Evolutionary conservation across 306 rosid genomes (phyloP).

Genomic region (Rosa multiflora): DNA sequence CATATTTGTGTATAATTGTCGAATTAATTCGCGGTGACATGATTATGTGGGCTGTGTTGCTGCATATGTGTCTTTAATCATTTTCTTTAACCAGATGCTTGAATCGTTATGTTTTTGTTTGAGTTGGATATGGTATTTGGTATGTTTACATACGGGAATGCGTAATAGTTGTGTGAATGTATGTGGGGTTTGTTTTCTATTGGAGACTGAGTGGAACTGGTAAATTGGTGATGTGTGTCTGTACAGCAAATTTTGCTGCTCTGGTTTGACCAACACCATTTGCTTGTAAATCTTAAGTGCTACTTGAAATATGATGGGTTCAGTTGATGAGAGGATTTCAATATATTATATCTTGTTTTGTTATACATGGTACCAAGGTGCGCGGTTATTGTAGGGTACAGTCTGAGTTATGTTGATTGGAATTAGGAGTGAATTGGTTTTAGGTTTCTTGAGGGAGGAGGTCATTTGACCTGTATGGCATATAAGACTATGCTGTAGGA

Average conservation of each 20-base stretch:
- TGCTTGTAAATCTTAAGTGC: background rate
- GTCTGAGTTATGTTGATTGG: background rate
- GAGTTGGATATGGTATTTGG: background rate
- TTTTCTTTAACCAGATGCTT: background rate
- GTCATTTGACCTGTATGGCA: background rate
- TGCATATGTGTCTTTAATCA: background rate
- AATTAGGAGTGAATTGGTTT: background rate
- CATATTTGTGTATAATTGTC: constrained; percentile 39
- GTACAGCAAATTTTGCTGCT: background rate
- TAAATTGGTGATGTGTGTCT: background rate
- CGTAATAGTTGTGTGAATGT: background rate
- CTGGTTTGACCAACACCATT: background rate
- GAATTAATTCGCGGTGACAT: background rate
- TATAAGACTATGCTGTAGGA: background rate
- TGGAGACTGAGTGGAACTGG: background rate
- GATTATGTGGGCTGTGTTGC: background rate
- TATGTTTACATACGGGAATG: background rate
- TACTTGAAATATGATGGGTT: background rate
- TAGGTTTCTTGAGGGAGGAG: background rate
- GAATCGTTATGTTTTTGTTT: background rate
- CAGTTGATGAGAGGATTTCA: background rate
- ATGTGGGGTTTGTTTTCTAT: too few species aligned
- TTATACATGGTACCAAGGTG: background rate
- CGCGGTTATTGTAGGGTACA: background rate
- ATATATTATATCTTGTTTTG: background rate